Evolutionary conservation across 1,139 yeast species (phyloP).

Genomic region (Geotrichum cucujoidarum): DNA sequence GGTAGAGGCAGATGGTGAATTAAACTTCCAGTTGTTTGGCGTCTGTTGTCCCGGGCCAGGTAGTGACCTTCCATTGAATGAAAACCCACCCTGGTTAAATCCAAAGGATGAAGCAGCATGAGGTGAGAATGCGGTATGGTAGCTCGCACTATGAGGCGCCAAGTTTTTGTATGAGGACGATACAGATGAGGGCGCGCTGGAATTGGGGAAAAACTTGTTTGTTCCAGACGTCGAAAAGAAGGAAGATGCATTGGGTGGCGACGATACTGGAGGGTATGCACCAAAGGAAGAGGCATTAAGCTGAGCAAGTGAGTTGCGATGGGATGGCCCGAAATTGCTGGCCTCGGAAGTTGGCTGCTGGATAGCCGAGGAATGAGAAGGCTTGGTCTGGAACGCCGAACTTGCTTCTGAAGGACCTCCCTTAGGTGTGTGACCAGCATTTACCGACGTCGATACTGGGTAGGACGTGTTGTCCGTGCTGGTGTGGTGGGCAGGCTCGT

Average conservation of each 20-base stretch:
- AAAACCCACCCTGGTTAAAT: neutral
- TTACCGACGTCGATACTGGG: neutral
- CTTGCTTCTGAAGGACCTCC: too few species aligned
- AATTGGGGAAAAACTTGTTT: slow-evolving; percentile 27
- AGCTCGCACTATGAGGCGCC: slow-evolving; percentile 17
- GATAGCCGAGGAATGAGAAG: too few species aligned
- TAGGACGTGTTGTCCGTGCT: too few species aligned
- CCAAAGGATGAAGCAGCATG: slow-evolving; percentile 5
- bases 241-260: slow-evolving; percentile 18
- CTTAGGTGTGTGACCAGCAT: neutral
- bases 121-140: slow-evolving; percentile 16
- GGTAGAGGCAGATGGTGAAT: neutral
- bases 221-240: slow-evolving; percentile 17
- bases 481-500: too few species aligned
- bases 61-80: neutral
- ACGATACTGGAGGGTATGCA: slow-evolving; percentile 4
- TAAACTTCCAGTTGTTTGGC: too few species aligned
- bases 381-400: too few species aligned
- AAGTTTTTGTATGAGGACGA: slow-evolving; percentile 28
- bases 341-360: too few species aligned
- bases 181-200: slow-evolving; percentile 32
- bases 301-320: neutral
- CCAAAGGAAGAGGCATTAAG: neutral
- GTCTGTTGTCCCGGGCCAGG: too few species aligned
- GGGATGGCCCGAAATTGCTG: too few species aligned